Evolutionary conservation across 78 protist species (phyloP), one percentile per base, ranked within the genome.

Genomic region (Dictyostelium brefeldianum): DNA sequence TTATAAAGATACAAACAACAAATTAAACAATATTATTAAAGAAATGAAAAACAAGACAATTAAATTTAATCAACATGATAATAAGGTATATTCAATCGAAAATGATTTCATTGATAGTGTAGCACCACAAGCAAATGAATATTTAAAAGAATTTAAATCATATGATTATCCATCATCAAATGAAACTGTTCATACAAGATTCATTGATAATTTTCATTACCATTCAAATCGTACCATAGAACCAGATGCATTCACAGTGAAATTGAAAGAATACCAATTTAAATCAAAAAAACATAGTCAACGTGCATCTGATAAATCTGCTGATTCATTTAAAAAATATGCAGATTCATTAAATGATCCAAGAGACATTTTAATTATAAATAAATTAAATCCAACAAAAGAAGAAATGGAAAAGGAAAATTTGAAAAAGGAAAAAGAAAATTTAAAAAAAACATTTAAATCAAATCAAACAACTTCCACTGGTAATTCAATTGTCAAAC

Each of bases 281-380:
- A 67, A 56, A 18, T 62, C 1, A 10, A 62, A 41, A 29, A 51
- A 41, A 79, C 48, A 41, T 10, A 57, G 53, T 43, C 64, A 48
- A 46, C 46, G 69, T 6, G 27, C 43, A 14, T 48, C 46, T 5
- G 75, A 65, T n/a, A 48, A 43, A 18, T 43, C 64, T 22, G 89
- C 75, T 15, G 50, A 17, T 3, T 5, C 47, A 3, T 81, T 64
- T 29, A 43, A 64, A 27, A 59, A 27, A 11, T 64, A 81, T 81
- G 74, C 89, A 46, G 89, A 81, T 4, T 65, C 79, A n/a, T 50
- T 81, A n/a, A 64, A 64, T 65, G 89, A 81, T 31, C 89, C 89
- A 27, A 80, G 29, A 80, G 14, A 62, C 22, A 80, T 54, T 17
- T 62, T 57, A 27, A 59, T 57, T 54, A 80, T 80, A 9, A 80